Evolutionary conservation across 495 filamentous ascomycete species (phyloP).

Genomic region (Stereocaulon alpinum): DNA sequence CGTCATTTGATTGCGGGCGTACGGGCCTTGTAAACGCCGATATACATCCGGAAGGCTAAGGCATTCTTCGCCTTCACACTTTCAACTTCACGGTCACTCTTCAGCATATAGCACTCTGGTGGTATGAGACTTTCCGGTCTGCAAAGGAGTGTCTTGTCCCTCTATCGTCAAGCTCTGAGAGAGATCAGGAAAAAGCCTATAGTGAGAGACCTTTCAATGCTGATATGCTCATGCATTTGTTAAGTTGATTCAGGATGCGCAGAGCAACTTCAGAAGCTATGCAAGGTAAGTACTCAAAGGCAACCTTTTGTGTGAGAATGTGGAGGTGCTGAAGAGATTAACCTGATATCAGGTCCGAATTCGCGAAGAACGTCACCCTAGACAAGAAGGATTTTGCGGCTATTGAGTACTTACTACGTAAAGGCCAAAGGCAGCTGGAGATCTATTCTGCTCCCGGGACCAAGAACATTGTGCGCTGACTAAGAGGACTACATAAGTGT

Average conservation of each 20-base stretch:
- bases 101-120: not conserved
- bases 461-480: constrained; percentile 54
- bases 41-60: not conserved
- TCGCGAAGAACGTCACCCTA: constrained; percentile 55
- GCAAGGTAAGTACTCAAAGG: constrained; percentile 41
- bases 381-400: constrained; percentile 83
- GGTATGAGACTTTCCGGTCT: constrained; percentile 66
- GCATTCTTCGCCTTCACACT: constrained; percentile 1
- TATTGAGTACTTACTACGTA: constrained; percentile 80
- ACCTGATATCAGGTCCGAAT: constrained; percentile 50
- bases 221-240: constrained; percentile 15
- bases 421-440: constrained; percentile 76
- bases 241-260: constrained; percentile 32
- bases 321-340: not conserved
- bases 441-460: constrained; percentile 74
- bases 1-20: not conserved
- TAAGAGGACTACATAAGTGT: too few species aligned
- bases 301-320: constrained; percentile 16
- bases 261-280: constrained; percentile 44
- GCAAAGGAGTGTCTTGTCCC: constrained; percentile 76
- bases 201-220: constrained; percentile 36
- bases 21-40: constrained; percentile 1
- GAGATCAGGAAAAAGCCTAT: constrained; percentile 71
- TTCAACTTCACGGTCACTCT: not conserved
- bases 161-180: constrained; percentile 79